phyloP scores from a whole-genome alignment of 768 basidiomycete genomes.

The Steccherinum ochraceum region DNA sequence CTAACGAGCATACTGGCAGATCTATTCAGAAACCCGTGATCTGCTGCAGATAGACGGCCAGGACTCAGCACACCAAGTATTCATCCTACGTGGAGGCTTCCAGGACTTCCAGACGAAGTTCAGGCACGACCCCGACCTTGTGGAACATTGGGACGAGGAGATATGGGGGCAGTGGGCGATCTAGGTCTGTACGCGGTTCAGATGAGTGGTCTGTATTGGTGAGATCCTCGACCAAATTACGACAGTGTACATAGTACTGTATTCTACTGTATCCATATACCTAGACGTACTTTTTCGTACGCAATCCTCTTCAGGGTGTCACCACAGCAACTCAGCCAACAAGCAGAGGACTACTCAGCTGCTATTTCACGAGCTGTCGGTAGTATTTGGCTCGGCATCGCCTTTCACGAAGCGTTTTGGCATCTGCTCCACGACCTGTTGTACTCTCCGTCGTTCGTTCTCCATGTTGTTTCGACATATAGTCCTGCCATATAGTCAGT shows the following conservation, averaged over 20 bases:
- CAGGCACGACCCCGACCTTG: slow-evolving; percentile 65
- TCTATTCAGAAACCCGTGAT: slow-evolving; percentile 60
- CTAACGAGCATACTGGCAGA: slow-evolving; percentile 29
- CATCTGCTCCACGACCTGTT: slow-evolving; percentile 54
- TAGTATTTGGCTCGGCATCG: slow-evolving; percentile 17
- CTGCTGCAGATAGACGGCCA: slow-evolving; percentile 35
- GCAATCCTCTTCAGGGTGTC: too few relatives aligned
- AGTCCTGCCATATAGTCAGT: slow-evolving; percentile 40
- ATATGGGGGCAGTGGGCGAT: slow-evolving; percentile 55
- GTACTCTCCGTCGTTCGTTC: slow-evolving; percentile 48
- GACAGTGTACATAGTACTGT: neutral
- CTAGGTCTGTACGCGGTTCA: too few relatives aligned
- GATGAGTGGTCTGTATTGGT: slow-evolving; percentile 29
- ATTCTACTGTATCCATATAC: neutral
- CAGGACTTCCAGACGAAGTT: slow-evolving; percentile 60
- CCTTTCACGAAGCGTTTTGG: slow-evolving; percentile 48
- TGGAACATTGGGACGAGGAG: slow-evolving; percentile 72
- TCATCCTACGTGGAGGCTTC: slow-evolving; percentile 70
- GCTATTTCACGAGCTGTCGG: neutral
- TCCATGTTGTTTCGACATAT: slow-evolving; percentile 50
- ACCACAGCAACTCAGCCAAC: too few relatives aligned
- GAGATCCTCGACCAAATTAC: neutral
- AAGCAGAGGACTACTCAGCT: too few relatives aligned
- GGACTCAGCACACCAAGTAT: slow-evolving; percentile 47
- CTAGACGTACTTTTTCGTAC: slow-evolving; percentile 3